phyloP scores from a whole-genome alignment of 257 asterid genomes.

The Cordia subcordata region DNA sequence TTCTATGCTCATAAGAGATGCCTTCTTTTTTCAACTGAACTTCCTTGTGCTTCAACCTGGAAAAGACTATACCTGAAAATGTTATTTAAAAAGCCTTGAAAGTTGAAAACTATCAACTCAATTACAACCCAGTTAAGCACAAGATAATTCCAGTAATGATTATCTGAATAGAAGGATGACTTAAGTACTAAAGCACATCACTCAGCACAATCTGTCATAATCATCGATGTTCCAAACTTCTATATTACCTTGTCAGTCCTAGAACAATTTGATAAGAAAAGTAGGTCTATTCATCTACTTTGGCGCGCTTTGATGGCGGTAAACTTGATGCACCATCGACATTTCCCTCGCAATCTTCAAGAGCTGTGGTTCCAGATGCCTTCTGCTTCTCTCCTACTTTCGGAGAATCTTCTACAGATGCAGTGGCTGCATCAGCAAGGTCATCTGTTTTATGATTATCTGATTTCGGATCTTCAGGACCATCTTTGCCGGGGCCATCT shows the following conservation, averaged over 20 bases:
- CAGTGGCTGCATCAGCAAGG: constrained; percentile 2
- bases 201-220: neutral
- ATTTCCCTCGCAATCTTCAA: constrained; percentile 24
- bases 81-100: too few relatives aligned
- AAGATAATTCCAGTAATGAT: neutral
- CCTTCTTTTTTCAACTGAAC: too few relatives aligned
- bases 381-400: constrained; percentile 33
- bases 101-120: too few relatives aligned
- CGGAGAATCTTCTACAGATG: constrained; percentile 27
- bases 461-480: constrained; percentile 16
- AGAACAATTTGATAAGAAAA: constrained; percentile 1
- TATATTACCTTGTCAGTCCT: constrained; percentile 5
- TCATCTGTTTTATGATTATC: constrained; percentile 18
- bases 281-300: constrained; percentile 30
- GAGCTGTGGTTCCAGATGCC: constrained; percentile 20
- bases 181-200: neutral
- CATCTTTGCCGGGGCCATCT: constrained; percentile 29
- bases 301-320: constrained; percentile 68
- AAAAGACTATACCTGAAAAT: too few relatives aligned
- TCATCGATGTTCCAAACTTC: constrained; percentile 5
- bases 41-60: too few relatives aligned
- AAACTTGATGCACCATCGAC: constrained; percentile 21
- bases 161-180: neutral
- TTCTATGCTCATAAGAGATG: too few relatives aligned
- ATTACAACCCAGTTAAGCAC: too few relatives aligned